These are phyloP conservation scores for Russula lepida DNA, from an alignment of 768 basidiomycete species.

Conservation along the genomic window DNA sequence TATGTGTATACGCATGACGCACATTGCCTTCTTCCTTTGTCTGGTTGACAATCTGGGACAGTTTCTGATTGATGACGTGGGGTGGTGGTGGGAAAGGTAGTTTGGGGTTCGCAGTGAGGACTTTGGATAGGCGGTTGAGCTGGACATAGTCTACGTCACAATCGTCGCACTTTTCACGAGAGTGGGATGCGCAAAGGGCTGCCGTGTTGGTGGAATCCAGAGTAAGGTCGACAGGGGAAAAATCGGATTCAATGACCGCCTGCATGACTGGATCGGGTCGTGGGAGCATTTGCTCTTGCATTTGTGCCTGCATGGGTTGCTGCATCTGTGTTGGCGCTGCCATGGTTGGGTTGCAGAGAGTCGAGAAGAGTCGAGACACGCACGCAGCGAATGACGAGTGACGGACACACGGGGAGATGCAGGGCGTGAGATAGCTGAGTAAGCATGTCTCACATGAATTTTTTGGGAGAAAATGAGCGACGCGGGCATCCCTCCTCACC, in stretches of 20 bases:
- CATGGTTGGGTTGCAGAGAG: conserved; percentile 30
- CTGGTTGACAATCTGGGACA: conserved; percentile 62
- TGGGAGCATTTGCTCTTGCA: conserved; percentile 39
- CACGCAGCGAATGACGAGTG: background rate
- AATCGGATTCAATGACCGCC: conserved; percentile 70
- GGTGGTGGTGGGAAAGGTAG: conserved; percentile 76
- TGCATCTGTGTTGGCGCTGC: conserved; percentile 27
- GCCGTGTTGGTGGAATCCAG: conserved; percentile 46
- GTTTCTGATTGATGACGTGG: conserved; percentile 63
- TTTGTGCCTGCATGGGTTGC: conserved; percentile 22
- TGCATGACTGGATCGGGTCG: conserved; percentile 65
- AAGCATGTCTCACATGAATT: conserved; percentile 18
- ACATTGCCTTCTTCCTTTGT: conserved; percentile 96
- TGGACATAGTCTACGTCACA: conserved; percentile 67
- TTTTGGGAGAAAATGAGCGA: conserved; percentile 1
- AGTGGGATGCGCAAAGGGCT: conserved; percentile 60
- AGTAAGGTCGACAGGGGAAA: conserved; percentile 45
- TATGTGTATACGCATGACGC: conserved; percentile 27
- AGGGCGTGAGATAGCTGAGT: conserved; percentile 13
- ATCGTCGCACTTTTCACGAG: conserved; percentile 61
- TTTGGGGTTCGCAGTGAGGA: conserved; percentile 60
- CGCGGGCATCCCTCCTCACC: background rate
- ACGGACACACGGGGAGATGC: background rate
- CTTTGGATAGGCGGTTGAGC: conserved; percentile 68
- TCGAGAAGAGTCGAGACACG: background rate